These are phyloP conservation scores for Torulaspora globosa DNA, from an alignment of 1,139 yeast genomes.

Conservation along the genomic window DNA sequence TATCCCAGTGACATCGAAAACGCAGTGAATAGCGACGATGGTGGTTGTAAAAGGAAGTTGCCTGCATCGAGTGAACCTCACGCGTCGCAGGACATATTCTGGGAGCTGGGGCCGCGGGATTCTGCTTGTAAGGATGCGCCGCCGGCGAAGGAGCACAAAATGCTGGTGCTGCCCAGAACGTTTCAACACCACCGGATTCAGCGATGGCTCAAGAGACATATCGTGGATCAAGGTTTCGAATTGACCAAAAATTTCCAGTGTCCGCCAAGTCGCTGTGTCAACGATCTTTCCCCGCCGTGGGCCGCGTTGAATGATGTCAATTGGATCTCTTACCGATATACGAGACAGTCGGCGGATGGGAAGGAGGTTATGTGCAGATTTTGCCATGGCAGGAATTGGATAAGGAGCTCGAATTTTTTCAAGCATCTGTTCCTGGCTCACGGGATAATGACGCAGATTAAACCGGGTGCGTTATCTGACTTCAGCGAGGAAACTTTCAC, in stretches of 20 bases:
- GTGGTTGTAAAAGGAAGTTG: not conserved
- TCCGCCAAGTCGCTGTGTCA: conserved; percentile 16
- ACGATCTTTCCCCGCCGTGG: not conserved
- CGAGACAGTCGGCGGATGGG: conserved; percentile 9
- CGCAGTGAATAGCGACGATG: not conserved
- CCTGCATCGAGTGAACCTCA: not conserved
- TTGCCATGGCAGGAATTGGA: conserved; percentile 27
- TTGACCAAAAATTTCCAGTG: conserved; percentile 21
- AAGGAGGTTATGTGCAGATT: conserved; percentile 21
- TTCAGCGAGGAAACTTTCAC: not conserved
- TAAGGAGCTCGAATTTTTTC: conserved; percentile 13
- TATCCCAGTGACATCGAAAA: not conserved
- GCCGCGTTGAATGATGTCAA: conserved; percentile 2
- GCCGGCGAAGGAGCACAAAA: not conserved
- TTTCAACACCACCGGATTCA: conserved; percentile 22
- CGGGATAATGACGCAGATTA: conserved; percentile 20
- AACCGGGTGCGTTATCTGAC: not conserved
- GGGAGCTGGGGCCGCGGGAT: conserved; percentile 1
- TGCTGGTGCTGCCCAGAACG: conserved; percentile 16
- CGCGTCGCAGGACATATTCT: not conserved
- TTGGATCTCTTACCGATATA: conserved; percentile 17
- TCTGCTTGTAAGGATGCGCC: conserved; percentile 12
- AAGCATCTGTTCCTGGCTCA: conserved; percentile 25
- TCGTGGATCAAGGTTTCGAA: conserved; percentile 14
- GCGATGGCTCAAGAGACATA: conserved; percentile 13